Conservation (phyloP, 805 yeast species). For the Wickerhamomyces alni region DNA sequence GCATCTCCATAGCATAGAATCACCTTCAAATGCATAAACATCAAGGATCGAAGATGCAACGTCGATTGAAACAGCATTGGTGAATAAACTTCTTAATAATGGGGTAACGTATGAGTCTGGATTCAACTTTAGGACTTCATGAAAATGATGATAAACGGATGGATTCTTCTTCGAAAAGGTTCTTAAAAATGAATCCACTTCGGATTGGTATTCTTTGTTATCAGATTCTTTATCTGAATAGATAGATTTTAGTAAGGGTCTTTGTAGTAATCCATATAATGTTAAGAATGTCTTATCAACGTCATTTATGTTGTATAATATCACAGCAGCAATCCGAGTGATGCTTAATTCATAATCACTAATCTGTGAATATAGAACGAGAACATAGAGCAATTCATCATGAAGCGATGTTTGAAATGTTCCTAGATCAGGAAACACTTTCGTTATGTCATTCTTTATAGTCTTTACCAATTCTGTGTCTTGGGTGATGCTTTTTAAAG, state of each 20-base stretch:
- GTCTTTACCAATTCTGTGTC: slow-evolving; percentile 5
- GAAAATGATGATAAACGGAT: slow-evolving; percentile 44
- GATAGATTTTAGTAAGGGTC: slow-evolving; percentile 28
- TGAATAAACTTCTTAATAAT: slow-evolving; percentile 39
- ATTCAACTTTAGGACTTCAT: slow-evolving; percentile 29
- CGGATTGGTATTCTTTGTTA: slow-evolving; percentile 25
- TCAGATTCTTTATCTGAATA: slow-evolving; percentile 20
- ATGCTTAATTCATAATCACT: slow-evolving; percentile 31
- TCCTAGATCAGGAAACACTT: slow-evolving; percentile 31
- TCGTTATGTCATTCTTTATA: slow-evolving; percentile 19
- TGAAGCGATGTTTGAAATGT: slow-evolving; percentile 31
- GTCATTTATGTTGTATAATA: slow-evolving; percentile 32
- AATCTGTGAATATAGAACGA: slow-evolving; percentile 27
- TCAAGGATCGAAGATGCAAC: slow-evolving; percentile 47
- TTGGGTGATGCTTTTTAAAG: slow-evolving; percentile 4
- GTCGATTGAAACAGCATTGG: slow-evolving; percentile 41
- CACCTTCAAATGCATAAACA: slow-evolving; percentile 57
- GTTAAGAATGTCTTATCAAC: slow-evolving; percentile 32
- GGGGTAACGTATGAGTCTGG: slow-evolving; percentile 39
- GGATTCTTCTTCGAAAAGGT: slow-evolving; percentile 40
- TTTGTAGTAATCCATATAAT: slow-evolving; percentile 32
- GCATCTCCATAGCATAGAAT: slow-evolving; percentile 44
- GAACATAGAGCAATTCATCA: slow-evolving; percentile 27
- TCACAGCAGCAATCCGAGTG: slow-evolving; percentile 33
- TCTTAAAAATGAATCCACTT: slow-evolving; percentile 40